A percentile compares a stretch with the other conserved stretches of the same genome.
Evolutionary conservation across 192 early-diverging fungal species (phyloP).

Genomic region (Pilaira anomala): DNA sequence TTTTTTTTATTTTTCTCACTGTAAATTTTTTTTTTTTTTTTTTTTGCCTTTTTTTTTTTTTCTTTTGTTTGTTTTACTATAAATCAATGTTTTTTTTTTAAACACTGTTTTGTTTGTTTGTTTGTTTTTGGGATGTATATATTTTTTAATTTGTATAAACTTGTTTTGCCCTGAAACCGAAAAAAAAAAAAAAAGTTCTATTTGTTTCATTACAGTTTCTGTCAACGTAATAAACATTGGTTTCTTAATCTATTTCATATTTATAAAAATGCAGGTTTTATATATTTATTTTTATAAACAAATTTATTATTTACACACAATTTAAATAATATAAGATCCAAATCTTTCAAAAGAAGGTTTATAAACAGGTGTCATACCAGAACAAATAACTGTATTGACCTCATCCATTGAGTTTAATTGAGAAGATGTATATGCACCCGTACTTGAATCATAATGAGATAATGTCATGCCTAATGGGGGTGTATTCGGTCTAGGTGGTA

Average conservation of each 20-base stretch:
- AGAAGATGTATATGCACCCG: slow-evolving; percentile 28
- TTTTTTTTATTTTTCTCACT: too few relatives aligned
- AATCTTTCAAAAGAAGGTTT: slow-evolving; percentile 32
- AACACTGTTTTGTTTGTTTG: too few relatives aligned
- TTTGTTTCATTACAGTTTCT: neutral
- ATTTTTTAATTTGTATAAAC: too few relatives aligned
- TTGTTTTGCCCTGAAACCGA: too few relatives aligned
- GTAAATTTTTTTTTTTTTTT: too few relatives aligned
- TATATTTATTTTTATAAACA: slow-evolving; percentile 1
- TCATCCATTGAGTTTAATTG: slow-evolving; percentile 13
- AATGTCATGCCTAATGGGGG: slow-evolving; percentile 38
- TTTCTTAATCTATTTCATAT: too few relatives aligned
- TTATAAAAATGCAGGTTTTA: neutral
- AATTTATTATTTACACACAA: neutral
- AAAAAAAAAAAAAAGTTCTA: neutral
- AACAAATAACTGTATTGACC: slow-evolving; percentile 15
- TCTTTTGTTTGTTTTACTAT: too few relatives aligned
- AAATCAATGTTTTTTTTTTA: too few relatives aligned
- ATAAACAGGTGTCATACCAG: slow-evolving; percentile 36
- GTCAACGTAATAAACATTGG: neutral
- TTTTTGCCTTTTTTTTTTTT: too few relatives aligned
- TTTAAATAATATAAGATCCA: slow-evolving; percentile 30
- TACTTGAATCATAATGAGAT: slow-evolving; percentile 27
- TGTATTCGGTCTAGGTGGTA: slow-evolving; percentile 15
- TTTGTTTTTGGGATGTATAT: too few relatives aligned